phyloP scores from a whole-genome alignment of 2,329 filamentous ascomycete species.

The Septoria petroselini region DNA sequence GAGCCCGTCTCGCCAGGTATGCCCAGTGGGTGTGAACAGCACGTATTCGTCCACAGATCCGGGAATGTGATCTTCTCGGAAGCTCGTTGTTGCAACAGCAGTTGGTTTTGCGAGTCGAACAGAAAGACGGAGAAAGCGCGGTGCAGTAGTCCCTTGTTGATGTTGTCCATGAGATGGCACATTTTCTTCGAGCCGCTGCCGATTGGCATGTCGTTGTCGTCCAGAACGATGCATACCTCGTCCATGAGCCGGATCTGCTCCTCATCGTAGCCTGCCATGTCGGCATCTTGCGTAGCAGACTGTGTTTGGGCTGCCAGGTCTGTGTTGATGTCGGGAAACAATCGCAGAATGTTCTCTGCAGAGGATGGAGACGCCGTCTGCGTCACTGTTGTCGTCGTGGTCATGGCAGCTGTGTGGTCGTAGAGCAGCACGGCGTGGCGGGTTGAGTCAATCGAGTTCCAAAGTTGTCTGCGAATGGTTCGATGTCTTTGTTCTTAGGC shows the following conservation, averaged over 20 bases:
- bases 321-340: conserved; percentile 80
- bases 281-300: conserved; percentile 56
- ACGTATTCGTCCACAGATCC: conserved; percentile 99
- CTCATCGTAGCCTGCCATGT: conserved; percentile 87
- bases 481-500: conserved; percentile 16
- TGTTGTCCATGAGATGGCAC: conserved; percentile 98
- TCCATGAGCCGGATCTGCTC: conserved; percentile 99
- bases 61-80: conserved; percentile 98
- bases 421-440: not conserved
- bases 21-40: conserved; percentile 93
- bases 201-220: conserved; percentile 87
- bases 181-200: conserved; percentile 97
- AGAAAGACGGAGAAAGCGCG: conserved; percentile 97
- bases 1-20: conserved; percentile 88
- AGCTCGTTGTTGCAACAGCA: conserved; percentile 93
- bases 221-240: conserved; percentile 94
- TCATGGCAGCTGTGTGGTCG: conserved; percentile 27
- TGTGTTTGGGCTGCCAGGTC: conserved; percentile 53
- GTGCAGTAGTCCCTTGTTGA: conserved; percentile 91
- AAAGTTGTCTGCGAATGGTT: conserved; percentile 16
- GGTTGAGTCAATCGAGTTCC: conserved; percentile 4
- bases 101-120: conserved; percentile 87
- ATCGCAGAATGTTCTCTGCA: conserved; percentile 76
- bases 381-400: conserved; percentile 32
- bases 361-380: conserved; percentile 49